Evolutionary conservation across 2,329 filamentous ascomycete genomes (phyloP), one percentile per base, ranked within the genome.

Genomic region (Epichloe gansuensis): DNA sequence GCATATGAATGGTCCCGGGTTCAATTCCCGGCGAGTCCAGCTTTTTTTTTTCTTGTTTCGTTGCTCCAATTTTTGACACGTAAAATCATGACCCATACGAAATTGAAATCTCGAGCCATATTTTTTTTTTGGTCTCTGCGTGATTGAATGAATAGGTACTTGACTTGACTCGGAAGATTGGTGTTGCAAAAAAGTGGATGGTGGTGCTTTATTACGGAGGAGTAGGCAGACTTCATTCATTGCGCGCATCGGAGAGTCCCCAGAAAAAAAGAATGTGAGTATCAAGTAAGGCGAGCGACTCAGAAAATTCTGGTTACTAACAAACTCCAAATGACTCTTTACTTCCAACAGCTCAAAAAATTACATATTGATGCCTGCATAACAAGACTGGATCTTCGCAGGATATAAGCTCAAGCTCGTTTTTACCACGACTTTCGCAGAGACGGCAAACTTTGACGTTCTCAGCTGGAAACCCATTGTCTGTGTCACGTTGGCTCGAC

Each of bases 1-100:
- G 52, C 52, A 2, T 53, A 53, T 53, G 52, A 53, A 53, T 53
- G 52, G 52, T 53, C 52, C 52, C 52, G 52, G 52, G 52, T 53
- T 53, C 52, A 53, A 53, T 53, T 53, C 52, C 52, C 52, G 52
- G 52, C 52, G 48, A 48, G 52, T 53, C 52, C 52, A 53, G 34
- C 17, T 17, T 17, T 3, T 44, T 44, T 53, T 47, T 38, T 46
- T 23, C 0, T 7, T 6, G 36, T 23, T 17, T 36, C 5, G 25
- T 17, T 21, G 17, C 12, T 36, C 6, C 17, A 11, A 0, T 34
- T 27, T 5, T 27, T 6, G 13, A 39, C 13, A 3, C 5, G 5
- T 3, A n/a, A 39, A n/a, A 7, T 39, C 36, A 39, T 39, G 13
- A n/a, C 11, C 2, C 36, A n/a, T 39, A 7, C 31, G 31, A 2